Base-by-base conservation (phyloP, 495 filamentous ascomycete genomes). In the Sordaria brevicollis region DNA sequence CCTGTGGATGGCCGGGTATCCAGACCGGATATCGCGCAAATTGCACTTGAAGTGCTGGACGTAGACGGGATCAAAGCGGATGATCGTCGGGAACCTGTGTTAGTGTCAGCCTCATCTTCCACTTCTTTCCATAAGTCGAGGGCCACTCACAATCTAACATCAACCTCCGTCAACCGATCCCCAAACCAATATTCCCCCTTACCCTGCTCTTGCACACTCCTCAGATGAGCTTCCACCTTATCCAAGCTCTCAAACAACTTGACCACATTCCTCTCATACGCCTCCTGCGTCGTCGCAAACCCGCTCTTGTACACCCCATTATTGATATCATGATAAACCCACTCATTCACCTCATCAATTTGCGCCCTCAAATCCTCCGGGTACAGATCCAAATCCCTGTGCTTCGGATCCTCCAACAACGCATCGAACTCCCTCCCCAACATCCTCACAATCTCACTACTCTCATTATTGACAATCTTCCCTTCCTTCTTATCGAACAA, bases 401-500 rank as follows among this genome's bases (percentile, higher is more conserved):
- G 82, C 67, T 81, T 81, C 10, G 21, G 3, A 25, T 75, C 78
- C 68, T 86, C 85, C 10, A 92, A 73, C 13, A 91, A 70, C 11
- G 79, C 78, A 74, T 91, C 84, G 71, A 92, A 91, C 70, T 83
- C 13, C 10, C 4, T 9, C 19, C 87, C 89, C 4, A 92, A 78
- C 85, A 92, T 91, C 36, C 91, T 79, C 69, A 95, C 88, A 72
- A 96, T 92, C 83, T 96, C 93, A 70, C 86, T 87, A 73, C 89
- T 92, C 84, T 96, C 93, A 72, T 96, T 96, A 79, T 86, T 93
- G 69, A 94, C 92, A 70, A 94, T 91, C 31, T 85, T 88, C 70
- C 88, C 83, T 65, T 79, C 79, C 80, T 90, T 88, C 75, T 84
- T 92, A 78, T 96, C 92, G 82, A 89, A 95, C 31, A 96, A 82